Evolutionary conservation across 2,329 filamentous ascomycete species (phyloP).

Genomic region (Chrysoporthe cubensis): DNA sequence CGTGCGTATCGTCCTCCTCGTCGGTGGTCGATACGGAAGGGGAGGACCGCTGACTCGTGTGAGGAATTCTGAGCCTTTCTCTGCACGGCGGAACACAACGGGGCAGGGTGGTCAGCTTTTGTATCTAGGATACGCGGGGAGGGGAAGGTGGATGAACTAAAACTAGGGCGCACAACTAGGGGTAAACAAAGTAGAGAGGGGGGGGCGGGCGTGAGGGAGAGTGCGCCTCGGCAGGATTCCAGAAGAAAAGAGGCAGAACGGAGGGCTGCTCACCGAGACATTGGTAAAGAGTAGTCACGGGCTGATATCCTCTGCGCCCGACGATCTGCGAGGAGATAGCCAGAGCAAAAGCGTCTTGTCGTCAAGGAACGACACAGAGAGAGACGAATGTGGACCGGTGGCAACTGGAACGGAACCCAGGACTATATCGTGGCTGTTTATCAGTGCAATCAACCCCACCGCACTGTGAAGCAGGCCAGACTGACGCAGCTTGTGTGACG

Average conservation of each 20-base stretch:
- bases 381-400: slow-evolving; percentile 8
- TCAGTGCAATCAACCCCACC: background rate
- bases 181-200: background rate
- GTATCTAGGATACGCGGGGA: background rate
- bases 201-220: background rate
- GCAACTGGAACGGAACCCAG: slow-evolving; percentile 23
- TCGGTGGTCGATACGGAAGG: slow-evolving; percentile 41
- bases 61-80: slow-evolving; percentile 28
- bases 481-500: slow-evolving; percentile 6
- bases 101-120: slow-evolving; percentile 17
- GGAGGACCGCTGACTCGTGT: slow-evolving; percentile 37
- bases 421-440: slow-evolving; percentile 18
- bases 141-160: background rate
- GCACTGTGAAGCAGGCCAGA: slow-evolving; percentile 1
- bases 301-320: slow-evolving; percentile 46
- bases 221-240: background rate
- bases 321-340: slow-evolving; percentile 49
- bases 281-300: slow-evolving; percentile 36
- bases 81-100: slow-evolving; percentile 8
- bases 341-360: slow-evolving; percentile 47
- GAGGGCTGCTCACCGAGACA: slow-evolving; percentile 34
- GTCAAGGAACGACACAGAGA: slow-evolving; percentile 8
- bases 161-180: slow-evolving; percentile 3
- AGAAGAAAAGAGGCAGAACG: background rate
- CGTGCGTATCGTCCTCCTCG: slow-evolving; percentile 46